phyloP scores from a whole-genome alignment of 2,329 filamentous ascomycete species.

The Aspergillus sp. region DNA sequence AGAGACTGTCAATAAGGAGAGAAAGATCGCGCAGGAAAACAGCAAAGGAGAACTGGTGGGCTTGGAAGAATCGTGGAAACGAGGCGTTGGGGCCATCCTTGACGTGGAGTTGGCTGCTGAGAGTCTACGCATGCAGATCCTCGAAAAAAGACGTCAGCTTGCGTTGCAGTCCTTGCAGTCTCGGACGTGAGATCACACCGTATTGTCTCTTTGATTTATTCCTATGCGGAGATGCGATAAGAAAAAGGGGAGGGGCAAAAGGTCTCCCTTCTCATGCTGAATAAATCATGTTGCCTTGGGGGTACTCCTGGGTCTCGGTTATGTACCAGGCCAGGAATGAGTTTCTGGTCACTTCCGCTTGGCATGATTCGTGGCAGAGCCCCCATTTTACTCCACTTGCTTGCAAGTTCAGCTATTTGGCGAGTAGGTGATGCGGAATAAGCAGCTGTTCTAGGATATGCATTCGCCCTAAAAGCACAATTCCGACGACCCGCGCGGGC shows the following conservation, averaged over 20 bases:
- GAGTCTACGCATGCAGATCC: conserved; percentile 56
- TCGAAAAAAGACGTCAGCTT: conserved; percentile 49
- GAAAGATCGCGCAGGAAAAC: conserved; percentile 62
- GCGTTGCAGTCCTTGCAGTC: conserved; percentile 22
- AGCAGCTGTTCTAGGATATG: background rate
- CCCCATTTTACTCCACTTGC: background rate
- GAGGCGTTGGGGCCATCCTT: conserved; percentile 66
- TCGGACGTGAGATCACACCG: background rate
- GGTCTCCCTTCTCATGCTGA: no score
- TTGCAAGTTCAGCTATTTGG: background rate
- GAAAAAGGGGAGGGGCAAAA: no score
- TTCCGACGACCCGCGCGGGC: background rate
- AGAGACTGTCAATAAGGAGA: conserved; percentile 62
- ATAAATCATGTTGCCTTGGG: no score
- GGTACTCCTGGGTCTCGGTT: background rate
- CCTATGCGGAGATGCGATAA: background rate
- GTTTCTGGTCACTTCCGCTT: background rate
- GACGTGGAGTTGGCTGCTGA: conserved; percentile 84
- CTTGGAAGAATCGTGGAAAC: conserved; percentile 71
- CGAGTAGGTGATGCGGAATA: background rate
- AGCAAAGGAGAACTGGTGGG: conserved; percentile 63
- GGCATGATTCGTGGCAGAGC: background rate
- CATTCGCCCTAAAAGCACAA: background rate
- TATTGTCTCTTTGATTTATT: background rate
- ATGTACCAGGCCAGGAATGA: background rate